Evolutionary conservation across 192 early-diverging fungal genomes (phyloP), one percentile per base, ranked within the genome.

Genomic region (Tieghemiomyces parasiticus): DNA sequence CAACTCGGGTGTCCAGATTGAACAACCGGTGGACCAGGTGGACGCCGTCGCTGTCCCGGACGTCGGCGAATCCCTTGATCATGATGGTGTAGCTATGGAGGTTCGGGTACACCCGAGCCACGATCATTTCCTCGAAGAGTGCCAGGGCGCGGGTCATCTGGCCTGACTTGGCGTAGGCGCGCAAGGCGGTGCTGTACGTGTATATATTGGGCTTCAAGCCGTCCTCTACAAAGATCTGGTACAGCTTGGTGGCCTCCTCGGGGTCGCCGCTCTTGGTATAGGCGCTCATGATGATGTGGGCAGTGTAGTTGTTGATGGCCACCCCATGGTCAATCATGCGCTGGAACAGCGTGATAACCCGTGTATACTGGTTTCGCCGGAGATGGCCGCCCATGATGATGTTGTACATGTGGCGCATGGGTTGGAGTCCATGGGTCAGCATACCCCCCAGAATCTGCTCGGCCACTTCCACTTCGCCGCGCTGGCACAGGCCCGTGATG

Each of bases 11-110:
- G 29, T 56, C 32, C 31, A 56, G 24, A 34, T 35, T 56, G 31
- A 56, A 56, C 24, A 56, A 24, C 19, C 54, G 54, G 54, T 56
- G 54, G 29, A 56, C 34, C 31, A 56, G 33, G 12, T 24, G 16
- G 32, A 56, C 32, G 12, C 54, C 54, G 14, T 56, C 14, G 28
- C 16, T 13, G 54, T 56, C 54, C 9, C 32, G 2, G 4, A 16
- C 34, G 12, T 13, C 16, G 32, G 54, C 54, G 54, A 33, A 56
- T 4, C 54, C 54, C 54, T 56, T 56, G 54, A 56, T 56, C 54
- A 56, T 56, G 2, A 16, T 22, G 32, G 54, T n/a, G 29, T 56
- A 56, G 54, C 24, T 56, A 56, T 35, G 24, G 54, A 29, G 16
- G 34, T 34, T 56, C 19, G 54, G 54, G 32, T 31, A 8, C 19